These are phyloP conservation scores for Saccharomyces hybrid DNA, from an alignment of 1,139 yeast genomes.

Conservation along the genomic window DNA sequence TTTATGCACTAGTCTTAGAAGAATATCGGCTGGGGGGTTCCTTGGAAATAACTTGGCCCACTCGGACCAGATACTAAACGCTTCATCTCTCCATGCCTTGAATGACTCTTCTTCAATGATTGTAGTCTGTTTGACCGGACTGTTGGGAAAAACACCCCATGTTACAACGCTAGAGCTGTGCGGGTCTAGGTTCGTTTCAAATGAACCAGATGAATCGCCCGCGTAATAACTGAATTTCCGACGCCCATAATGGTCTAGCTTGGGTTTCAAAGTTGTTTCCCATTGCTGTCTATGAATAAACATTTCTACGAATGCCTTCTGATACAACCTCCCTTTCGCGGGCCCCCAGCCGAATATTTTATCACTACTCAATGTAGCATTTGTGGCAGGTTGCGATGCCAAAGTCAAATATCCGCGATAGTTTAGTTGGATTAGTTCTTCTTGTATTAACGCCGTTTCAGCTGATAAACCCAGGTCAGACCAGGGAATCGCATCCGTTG, in stretches of 20 bases:
- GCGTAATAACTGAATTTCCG: constrained; percentile 47
- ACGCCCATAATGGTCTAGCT: constrained; percentile 40
- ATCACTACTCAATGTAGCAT: constrained; percentile 69
- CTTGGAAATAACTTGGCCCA: constrained; percentile 75
- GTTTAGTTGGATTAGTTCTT: constrained; percentile 74
- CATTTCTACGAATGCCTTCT: constrained; percentile 89
- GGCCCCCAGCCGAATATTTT: constrained; percentile 97
- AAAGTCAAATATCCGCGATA: constrained; percentile 73
- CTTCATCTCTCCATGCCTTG: constrained; percentile 91
- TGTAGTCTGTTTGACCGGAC: constrained; percentile 82
- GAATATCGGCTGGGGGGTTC: constrained; percentile 41
- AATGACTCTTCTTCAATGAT: constrained; percentile 83
- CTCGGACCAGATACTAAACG: constrained; percentile 82
- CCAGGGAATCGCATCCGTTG: constrained; percentile 82
- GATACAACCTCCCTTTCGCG: constrained; percentile 78
- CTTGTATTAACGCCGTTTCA: constrained; percentile 90
- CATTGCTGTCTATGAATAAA: constrained; percentile 67
- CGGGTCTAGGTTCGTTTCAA: constrained; percentile 51
- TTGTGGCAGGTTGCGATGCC: constrained; percentile 93
- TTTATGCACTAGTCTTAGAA: constrained; percentile 54
- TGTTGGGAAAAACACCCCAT: constrained; percentile 92
- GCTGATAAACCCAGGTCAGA: constrained; percentile 77
- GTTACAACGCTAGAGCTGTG: constrained; percentile 71
- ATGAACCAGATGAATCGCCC: constrained; percentile 54
- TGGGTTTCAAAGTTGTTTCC: constrained; percentile 48